Evolutionary conservation across 805 yeast species (phyloP).

Genomic region (Sungouiozyma ichnusensis): DNA sequence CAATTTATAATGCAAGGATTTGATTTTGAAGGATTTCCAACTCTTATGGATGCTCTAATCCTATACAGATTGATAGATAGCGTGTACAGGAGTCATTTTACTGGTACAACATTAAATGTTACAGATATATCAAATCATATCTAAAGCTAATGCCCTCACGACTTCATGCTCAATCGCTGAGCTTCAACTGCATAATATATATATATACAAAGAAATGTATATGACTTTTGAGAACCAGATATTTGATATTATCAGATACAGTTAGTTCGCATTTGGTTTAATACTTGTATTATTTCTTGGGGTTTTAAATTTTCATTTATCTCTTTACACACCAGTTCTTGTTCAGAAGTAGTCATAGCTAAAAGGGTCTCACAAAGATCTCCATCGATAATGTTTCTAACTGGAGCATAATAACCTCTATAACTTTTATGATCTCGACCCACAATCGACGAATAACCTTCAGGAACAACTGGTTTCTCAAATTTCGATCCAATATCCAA

Average conservation of each 20-base stretch:
- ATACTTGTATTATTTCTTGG: conserved; percentile 12
- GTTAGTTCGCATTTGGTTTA: conserved; percentile 23
- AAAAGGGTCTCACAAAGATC: conserved; percentile 61
- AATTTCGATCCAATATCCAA: conserved; percentile 4
- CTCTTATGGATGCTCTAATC: conserved; percentile 20
- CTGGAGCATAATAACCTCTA: conserved; percentile 76
- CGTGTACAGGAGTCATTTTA: conserved; percentile 19
- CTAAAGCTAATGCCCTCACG: background rate
- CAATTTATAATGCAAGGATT: conserved; percentile 21
- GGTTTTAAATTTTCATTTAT: conserved; percentile 29
- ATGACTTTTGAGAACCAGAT: conserved; percentile 1
- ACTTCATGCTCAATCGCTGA: background rate
- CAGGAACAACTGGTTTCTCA: conserved; percentile 7
- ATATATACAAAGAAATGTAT: conserved; percentile 1
- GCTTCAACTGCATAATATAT: background rate
- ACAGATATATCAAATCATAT: conserved; percentile 8
- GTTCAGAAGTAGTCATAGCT: conserved; percentile 16
- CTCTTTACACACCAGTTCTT: conserved; percentile 21
- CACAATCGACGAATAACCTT: conserved; percentile 32
- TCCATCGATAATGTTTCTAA: conserved; percentile 72
- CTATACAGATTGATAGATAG: conserved; percentile 19
- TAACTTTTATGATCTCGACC: conserved; percentile 61
- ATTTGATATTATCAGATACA: conserved; percentile 12
- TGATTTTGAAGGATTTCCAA: conserved; percentile 25
- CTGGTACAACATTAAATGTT: conserved; percentile 15